Evolutionary conservation across 2,329 filamentous ascomycete genomes (phyloP), one percentile per base, ranked within the genome.

Genomic region (Pseudogymnoascus sp.): DNA sequence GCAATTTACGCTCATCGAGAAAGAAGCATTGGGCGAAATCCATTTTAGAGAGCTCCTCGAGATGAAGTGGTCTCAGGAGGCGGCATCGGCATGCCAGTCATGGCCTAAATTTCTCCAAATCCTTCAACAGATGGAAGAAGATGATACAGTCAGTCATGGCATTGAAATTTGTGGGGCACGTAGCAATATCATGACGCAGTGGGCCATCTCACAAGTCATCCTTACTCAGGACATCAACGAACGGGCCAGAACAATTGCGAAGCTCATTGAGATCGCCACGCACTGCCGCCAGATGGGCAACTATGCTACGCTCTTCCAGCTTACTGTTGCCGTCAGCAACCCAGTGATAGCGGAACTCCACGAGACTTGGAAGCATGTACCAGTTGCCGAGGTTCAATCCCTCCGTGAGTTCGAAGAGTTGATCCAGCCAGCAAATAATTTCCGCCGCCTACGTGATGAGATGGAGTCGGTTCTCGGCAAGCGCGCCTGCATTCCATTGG

Each of bases 131-230:
- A 84, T 83, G 62, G 59, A 60, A 31, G 59, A 60, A 31, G 33
- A 60, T 5, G 59, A 60, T 31, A 40, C 35, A 17, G 59, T 60
- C 38, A 40, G 35, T 23, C 59, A 60, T 40, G 90, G 90, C 13
- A 88, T 95, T 38, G 90, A 93, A 71, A 88, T 95, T 21, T 89
- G 93, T 59, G 90, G 93, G 73, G 89, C 90, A 7, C 87, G 90
- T 59, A 95, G 95, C 79, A 95, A 95, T 74, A 84, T 95, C 67
- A 89, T 93, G 78, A 90, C 93, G 65, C 93, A 93, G 74, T 95
- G 90, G 90, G 88, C 86, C 29, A 83, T 92, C 29, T 93, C 90
- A 0, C 89, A 93, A 74, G 84, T 89, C 67, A 83, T 95, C 7
- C 80, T 95, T 59, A 95, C 89, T 0, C 83, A 88, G 67, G 79